phyloP scores from a whole-genome alignment of 176 grass and related monocot species.

The Tillandsia fasciculata region DNA sequence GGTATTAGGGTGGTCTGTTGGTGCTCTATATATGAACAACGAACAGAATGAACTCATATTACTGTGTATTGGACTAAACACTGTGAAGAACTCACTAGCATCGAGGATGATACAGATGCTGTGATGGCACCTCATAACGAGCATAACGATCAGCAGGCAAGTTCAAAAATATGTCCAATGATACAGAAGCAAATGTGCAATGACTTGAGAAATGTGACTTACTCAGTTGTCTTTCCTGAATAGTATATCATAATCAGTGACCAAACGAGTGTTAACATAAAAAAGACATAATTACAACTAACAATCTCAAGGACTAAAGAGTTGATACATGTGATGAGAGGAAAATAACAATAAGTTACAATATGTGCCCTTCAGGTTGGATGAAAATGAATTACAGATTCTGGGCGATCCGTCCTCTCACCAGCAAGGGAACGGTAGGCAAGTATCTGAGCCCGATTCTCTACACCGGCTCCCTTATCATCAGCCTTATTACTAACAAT shows the following conservation, averaged over 20 bases:
- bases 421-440: slow-evolving; percentile 94
- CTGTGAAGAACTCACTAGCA: neutral
- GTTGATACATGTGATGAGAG: no score
- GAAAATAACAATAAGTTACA: neutral
- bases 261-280: no score
- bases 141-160: no score
- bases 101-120: neutral
- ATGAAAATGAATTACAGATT: slow-evolving; percentile 46
- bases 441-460: slow-evolving; percentile 68
- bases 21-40: neutral
- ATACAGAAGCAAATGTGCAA: no score
- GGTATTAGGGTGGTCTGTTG: neutral
- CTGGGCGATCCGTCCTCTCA: slow-evolving; percentile 58
- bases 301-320: no score
- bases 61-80: neutral
- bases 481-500: slow-evolving; percentile 20
- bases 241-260: no score
- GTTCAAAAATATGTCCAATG: no score
- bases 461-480: slow-evolving; percentile 17
- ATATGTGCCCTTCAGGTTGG: slow-evolving; percentile 40
- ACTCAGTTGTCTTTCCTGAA: no score
- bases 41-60: neutral
- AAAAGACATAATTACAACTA: no score
- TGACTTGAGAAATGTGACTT: no score
- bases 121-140: no score